Percentiles rank a stretch among this genome's conserved stretches.
Conservation (phyloP, 495 filamentous ascomycete genomes). For the Choiromyces venosus region DNA sequence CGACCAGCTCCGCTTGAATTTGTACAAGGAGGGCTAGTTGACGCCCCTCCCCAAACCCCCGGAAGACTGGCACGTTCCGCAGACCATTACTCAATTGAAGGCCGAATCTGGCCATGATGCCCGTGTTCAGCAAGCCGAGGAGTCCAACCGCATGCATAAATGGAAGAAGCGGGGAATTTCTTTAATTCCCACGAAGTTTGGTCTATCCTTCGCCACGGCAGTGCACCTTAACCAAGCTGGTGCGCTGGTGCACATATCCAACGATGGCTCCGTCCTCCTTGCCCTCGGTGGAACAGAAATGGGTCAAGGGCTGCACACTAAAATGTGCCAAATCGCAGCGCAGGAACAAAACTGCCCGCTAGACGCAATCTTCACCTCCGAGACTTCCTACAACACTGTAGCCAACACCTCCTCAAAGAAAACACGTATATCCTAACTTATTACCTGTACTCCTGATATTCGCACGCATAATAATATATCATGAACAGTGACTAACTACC, state of each 20-base stretch:
- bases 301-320: conserved; percentile 47
- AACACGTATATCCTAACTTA: no score
- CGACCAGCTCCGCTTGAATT: conserved; percentile 44
- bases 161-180: conserved; percentile 47
- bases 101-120: conserved; percentile 42
- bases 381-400: no score
- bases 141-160: conserved; percentile 44
- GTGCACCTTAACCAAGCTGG: conserved; percentile 46
- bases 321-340: conserved; percentile 46
- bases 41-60: conserved; percentile 46
- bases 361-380: no score
- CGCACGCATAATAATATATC: no score
- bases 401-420: no score
- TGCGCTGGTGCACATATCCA: conserved; percentile 46
- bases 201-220: conserved; percentile 46
- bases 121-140: conserved; percentile 40
- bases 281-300: conserved; percentile 46
- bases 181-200: conserved; percentile 47
- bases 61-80: conserved; percentile 46
- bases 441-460: no score
- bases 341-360: conserved; percentile 45
- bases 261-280: conserved; percentile 46
- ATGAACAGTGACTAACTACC: no score
- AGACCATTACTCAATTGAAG: conserved; percentile 41
- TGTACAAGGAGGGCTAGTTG: conserved; percentile 44